phyloP scores from a whole-genome alignment of 2,329 filamentous ascomycete species.

The Seiridium cupressi region DNA sequence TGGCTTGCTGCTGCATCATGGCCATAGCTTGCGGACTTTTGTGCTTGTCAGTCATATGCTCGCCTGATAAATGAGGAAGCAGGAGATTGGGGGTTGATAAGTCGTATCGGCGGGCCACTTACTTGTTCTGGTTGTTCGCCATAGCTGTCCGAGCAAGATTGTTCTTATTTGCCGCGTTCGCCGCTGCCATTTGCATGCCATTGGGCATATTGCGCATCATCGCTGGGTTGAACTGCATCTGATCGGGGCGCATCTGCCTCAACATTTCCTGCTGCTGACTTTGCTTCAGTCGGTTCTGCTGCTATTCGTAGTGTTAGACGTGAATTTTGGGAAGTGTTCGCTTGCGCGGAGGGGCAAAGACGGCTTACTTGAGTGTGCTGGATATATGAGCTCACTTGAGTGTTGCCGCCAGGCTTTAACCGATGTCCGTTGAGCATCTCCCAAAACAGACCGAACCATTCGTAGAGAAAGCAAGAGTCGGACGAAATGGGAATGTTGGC shows the following conservation, averaged over 20 bases:
- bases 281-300: slow-evolving; percentile 71
- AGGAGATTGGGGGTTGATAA: too few relatives aligned
- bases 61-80: too few relatives aligned
- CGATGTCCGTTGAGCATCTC: slow-evolving; percentile 88
- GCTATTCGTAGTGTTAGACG: slow-evolving; percentile 32
- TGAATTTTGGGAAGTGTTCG: too few relatives aligned
- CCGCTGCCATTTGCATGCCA: slow-evolving; percentile 54
- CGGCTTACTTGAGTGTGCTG: slow-evolving; percentile 74
- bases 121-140: slow-evolving; percentile 76
- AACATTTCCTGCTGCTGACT: slow-evolving; percentile 75
- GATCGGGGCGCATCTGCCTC: slow-evolving; percentile 65
- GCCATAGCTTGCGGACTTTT: slow-evolving; percentile 66
- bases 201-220: slow-evolving; percentile 70
- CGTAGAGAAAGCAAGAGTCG: slow-evolving; percentile 84
- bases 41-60: background rate
- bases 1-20: slow-evolving; percentile 63
- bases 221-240: slow-evolving; percentile 48
- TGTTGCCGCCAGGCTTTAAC: slow-evolving; percentile 58
- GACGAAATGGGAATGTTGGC: slow-evolving; percentile 65
- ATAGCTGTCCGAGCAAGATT: slow-evolving; percentile 73
- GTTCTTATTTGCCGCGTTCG: slow-evolving; percentile 40
- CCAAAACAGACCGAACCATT: slow-evolving; percentile 98
- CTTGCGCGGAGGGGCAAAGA: slow-evolving; percentile 3
- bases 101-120: slow-evolving; percentile 29
- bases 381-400: slow-evolving; percentile 72